phyloP scores from a whole-genome alignment of 768 basidiomycete species.

The Phlebiopsis flavidoalba region DNA sequence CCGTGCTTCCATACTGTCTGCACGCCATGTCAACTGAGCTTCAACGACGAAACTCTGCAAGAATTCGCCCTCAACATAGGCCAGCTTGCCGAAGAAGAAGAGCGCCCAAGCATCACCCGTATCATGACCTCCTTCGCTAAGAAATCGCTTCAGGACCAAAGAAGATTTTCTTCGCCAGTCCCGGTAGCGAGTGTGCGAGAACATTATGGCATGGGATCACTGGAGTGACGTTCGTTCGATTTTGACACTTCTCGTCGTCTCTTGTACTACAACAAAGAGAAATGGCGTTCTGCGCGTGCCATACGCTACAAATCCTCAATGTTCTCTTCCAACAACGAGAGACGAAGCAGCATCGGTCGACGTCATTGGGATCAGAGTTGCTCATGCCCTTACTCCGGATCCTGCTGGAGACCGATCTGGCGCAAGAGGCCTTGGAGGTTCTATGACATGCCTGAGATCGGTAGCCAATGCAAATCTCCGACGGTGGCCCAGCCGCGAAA shows the following conservation, averaged over 20 bases:
- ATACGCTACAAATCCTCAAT: slow-evolving; percentile 85
- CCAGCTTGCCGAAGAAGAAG: slow-evolving; percentile 64
- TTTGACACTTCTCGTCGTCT: slow-evolving; percentile 82
- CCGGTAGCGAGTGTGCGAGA: slow-evolving; percentile 81
- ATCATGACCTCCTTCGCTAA: slow-evolving; percentile 90
- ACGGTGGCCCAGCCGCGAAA: slow-evolving; percentile 71
- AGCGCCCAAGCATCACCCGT: slow-evolving; percentile 72
- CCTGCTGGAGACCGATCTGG: slow-evolving; percentile 82
- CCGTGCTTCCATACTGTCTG: slow-evolving; percentile 85
- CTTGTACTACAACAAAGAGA: slow-evolving; percentile 77
- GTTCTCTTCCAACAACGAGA: slow-evolving; percentile 84
- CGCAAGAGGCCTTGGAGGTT: slow-evolving; percentile 85
- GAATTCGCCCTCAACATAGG: slow-evolving; percentile 73
- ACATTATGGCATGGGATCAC: slow-evolving; percentile 66
- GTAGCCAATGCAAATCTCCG: slow-evolving; percentile 79
- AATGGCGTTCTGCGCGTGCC: slow-evolving; percentile 79
- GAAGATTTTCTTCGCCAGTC: slow-evolving; percentile 94
- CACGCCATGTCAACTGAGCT: slow-evolving; percentile 66
- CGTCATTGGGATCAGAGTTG: slow-evolving; percentile 76
- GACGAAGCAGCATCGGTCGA: slow-evolving; percentile 61
- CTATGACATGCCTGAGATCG: too few relatives aligned
- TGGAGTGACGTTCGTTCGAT: slow-evolving; percentile 82
- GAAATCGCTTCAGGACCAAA: slow-evolving; percentile 79
- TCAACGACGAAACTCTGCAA: slow-evolving; percentile 52
- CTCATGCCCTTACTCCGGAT: slow-evolving; percentile 87